Percentiles rank a stretch among this genome's conserved stretches.
Evolutionary conservation across 768 basidiomycete genomes (phyloP).

Genomic region (Jaapia argillacea): DNA sequence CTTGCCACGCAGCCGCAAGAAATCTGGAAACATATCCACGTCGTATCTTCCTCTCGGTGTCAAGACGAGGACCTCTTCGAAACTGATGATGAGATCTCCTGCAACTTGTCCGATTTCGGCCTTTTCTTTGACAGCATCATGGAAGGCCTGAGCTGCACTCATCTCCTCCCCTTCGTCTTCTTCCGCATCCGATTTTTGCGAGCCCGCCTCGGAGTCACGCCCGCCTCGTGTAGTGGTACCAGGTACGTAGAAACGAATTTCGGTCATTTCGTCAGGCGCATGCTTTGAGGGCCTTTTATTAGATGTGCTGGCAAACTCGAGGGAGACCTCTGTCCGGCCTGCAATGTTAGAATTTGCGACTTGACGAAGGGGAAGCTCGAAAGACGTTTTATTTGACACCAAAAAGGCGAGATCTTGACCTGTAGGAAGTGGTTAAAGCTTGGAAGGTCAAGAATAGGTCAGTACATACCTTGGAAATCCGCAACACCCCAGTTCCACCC

Average conservation of each 20-base stretch:
- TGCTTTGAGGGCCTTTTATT: constrained; percentile 32
- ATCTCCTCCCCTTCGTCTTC: constrained; percentile 67
- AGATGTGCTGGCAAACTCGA: constrained; percentile 69
- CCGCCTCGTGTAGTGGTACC: constrained; percentile 53
- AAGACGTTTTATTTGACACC: constrained; percentile 78
- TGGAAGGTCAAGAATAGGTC: background rate
- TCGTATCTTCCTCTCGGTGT: constrained; percentile 97
- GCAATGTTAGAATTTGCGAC: constrained; percentile 98
- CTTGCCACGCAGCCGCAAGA: constrained; percentile 91
- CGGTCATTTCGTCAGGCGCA: constrained; percentile 78
- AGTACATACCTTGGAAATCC: constrained; percentile 74
- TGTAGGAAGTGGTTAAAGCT: constrained; percentile 18
- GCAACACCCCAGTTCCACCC: constrained; percentile 99
- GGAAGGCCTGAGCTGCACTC: constrained; percentile 93
- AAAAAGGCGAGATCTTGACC: constrained; percentile 89
- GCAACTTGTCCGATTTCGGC: constrained; percentile 89
- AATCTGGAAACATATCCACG: constrained; percentile 95
- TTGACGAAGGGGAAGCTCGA: constrained; percentile 77
- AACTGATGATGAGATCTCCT: constrained; percentile 88
- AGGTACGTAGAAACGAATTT: constrained; percentile 95
- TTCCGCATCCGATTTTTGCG: constrained; percentile 63
- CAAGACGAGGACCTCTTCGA: constrained; percentile 89
- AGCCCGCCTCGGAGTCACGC: constrained; percentile 62
- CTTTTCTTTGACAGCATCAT: constrained; percentile 91
- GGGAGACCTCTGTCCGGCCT: constrained; percentile 94